Base-by-base conservation (phyloP, 768 basidiomycete genomes). In the Polyporus arcularius region DNA sequence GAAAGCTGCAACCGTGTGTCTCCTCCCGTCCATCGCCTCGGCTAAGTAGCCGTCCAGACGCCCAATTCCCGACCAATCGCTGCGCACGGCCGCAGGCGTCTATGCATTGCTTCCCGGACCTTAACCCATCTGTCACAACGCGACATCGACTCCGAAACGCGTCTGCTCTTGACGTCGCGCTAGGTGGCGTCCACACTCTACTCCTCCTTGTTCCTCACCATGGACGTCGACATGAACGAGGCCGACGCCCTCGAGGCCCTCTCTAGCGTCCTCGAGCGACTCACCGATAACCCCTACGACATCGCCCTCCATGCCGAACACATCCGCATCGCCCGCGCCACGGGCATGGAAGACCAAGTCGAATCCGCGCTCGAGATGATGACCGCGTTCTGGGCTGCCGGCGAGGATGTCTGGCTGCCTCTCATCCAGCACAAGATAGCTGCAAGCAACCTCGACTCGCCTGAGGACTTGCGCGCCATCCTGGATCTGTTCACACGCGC, bases 361-460 rank as follows among this genome's bases (percentile, higher is more conserved):
- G 70, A 78, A 38, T 77, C 79, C 6, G 92, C 90, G 16, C 79
- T 84, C 66, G 86, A 89, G 68, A 87, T 89, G 81, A 77, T 86
- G 69, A 73, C 84, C 4, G 80, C 80, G 55, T 85, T 82, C 65
- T 76, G 86, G 64, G 84, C 89, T 7, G 85, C 82, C 10, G 82
- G 83, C 35, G 85, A 89, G 58, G 84, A 89, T 39, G 80, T 90
- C 21, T 94, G 92, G 92, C 59, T 87, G n/a, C 84, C 85, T 21
- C 75, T 92, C 45, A 78, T 92, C 35, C 76, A 83, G 11, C 74
- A 78, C 18, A 89, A 86, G 70, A 71, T 79, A 50, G 70, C 75
- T n/a, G 66, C 76, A 0, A 77, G 79, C 2, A 76, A 88, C 63
- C 56, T 88, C 21, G 76, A 85, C n/a, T 81, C 81, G 2, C 70